These are phyloP conservation scores for Colletotrichum costaricense DNA, from an alignment of 2,329 filamentous ascomycete species.

Conservation along the genomic window DNA sequence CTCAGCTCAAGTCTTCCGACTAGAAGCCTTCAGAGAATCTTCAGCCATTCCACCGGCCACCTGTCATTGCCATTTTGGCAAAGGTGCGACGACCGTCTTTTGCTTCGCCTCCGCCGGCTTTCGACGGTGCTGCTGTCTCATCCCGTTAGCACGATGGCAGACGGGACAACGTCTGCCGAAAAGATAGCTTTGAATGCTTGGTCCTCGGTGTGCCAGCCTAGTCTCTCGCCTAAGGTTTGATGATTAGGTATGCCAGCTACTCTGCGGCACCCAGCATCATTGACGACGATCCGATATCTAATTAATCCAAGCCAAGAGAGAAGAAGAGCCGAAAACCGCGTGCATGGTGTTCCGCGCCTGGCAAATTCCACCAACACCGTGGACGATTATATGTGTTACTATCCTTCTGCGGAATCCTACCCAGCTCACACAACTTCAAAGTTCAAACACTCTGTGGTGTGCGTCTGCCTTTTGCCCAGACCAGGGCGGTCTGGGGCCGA, in stretches of 20 bases:
- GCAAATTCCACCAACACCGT: neutral
- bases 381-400: neutral
- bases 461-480: neutral
- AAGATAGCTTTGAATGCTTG: neutral
- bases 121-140: neutral
- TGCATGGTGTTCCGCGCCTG: neutral
- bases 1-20: neutral
- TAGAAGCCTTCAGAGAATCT: conserved; percentile 14
- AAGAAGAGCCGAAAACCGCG: neutral
- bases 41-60: neutral
- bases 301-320: neutral
- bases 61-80: neutral
- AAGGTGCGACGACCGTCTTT: neutral
- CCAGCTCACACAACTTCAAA: neutral
- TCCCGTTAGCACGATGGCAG: neutral
- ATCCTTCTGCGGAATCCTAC: neutral
- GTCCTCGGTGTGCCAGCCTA: neutral
- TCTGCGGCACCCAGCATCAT: neutral
- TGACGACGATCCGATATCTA: neutral
- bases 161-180: conserved; percentile 10
- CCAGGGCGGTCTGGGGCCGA: conserved; percentile 26
- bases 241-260: neutral
- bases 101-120: neutral
- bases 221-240: conserved; percentile 1
- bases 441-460: neutral